phyloP scores from a whole-genome alignment of 345 rosid genomes.

The Arabis alpina region DNA sequence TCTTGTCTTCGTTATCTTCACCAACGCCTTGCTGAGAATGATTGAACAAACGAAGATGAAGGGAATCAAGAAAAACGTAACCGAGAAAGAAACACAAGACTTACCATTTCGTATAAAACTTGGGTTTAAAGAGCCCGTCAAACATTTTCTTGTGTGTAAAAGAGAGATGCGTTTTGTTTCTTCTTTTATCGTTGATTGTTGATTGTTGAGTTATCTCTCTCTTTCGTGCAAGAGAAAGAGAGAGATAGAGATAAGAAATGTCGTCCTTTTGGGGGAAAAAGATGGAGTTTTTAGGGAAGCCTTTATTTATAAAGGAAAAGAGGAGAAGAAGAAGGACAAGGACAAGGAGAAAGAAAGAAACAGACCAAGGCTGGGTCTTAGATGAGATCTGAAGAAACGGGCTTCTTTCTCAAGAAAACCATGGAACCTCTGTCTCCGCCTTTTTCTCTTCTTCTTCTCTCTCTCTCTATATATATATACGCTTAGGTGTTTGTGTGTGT shows the following conservation, averaged over 20 bases:
- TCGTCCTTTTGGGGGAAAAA: conserved; percentile 25
- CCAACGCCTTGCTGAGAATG: conserved; percentile 51
- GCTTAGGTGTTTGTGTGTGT: not conserved
- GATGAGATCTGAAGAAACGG: conserved; percentile 46
- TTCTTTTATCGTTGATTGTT: not conserved
- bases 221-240: conserved; percentile 42
- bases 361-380: conserved; percentile 34
- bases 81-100: not conserved
- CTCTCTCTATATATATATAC: not conserved
- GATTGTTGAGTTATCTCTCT: conserved; percentile 36
- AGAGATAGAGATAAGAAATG: conserved; percentile 39
- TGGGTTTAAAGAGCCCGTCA: conserved; percentile 39
- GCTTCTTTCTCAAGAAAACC: conserved; percentile 33
- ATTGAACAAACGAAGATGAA: not conserved
- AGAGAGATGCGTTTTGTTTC: conserved; percentile 8
- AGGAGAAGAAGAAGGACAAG: not conserved
- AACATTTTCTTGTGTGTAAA: conserved; percentile 17
- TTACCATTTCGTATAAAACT: conserved; percentile 43
- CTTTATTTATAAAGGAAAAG: conserved; percentile 16
- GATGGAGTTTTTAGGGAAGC: conserved; percentile 15
- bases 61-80: not conserved
- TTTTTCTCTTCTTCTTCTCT: not conserved
- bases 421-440: conserved; percentile 34
- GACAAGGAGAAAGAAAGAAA: conserved; percentile 22
- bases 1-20: conserved; percentile 63